phyloP scores from a whole-genome alignment of 2,329 filamentous ascomycete species.

The Periglandula ipomoeae region DNA sequence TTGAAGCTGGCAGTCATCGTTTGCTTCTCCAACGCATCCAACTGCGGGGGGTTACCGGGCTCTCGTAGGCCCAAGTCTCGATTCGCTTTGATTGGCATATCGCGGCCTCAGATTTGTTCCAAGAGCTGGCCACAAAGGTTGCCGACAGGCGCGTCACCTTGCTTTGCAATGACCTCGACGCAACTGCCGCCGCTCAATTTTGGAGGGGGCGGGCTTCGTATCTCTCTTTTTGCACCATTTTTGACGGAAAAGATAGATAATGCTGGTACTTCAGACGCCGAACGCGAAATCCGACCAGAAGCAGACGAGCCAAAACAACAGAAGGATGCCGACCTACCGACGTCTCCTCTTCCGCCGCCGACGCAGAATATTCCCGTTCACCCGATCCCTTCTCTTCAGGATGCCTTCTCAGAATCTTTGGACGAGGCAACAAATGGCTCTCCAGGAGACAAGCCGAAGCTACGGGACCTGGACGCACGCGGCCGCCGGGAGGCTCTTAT shows the following conservation, averaged over 20 bases:
- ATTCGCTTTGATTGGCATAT: no score
- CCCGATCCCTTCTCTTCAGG: slow-evolving; percentile 68
- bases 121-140: not conserved
- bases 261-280: not conserved
- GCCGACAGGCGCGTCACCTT: not conserved
- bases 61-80: no score
- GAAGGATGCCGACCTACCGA: not conserved
- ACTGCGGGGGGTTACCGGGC: not conserved
- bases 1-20: not conserved
- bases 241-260: slow-evolving; percentile 10
- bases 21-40: not conserved
- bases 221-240: slow-evolving; percentile 19
- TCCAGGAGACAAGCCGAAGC: slow-evolving; percentile 38
- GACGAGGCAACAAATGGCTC: slow-evolving; percentile 54
- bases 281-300: not conserved
- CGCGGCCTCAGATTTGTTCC: no score
- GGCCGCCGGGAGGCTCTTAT: slow-evolving; percentile 58
- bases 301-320: slow-evolving; percentile 1
- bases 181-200: slow-evolving; percentile 21
- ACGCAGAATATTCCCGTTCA: slow-evolving; percentile 35
- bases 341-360: slow-evolving; percentile 11
- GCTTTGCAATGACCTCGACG: slow-evolving; percentile 17
- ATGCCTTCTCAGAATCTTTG: slow-evolving; percentile 75
- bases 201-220: slow-evolving; percentile 18
- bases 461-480: slow-evolving; percentile 46